Conservation (phyloP, 306 rosid species). For the Prunus fruticosa region DNA sequence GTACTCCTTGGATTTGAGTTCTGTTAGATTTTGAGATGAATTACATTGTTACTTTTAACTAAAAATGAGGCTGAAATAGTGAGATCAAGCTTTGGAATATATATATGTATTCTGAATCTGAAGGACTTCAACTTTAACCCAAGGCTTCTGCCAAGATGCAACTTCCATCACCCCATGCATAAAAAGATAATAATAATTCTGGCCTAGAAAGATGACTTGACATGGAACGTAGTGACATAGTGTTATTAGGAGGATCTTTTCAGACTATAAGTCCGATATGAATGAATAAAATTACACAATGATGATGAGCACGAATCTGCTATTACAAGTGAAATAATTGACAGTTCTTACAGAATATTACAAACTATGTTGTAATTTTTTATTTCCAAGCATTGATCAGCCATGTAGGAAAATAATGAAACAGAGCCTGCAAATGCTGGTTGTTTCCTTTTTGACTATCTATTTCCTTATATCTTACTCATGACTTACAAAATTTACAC, state of each 20-base stretch:
- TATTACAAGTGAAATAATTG: slow-evolving; percentile 20
- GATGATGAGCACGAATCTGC: background rate
- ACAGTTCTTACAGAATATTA: slow-evolving; percentile 38
- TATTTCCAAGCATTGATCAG: slow-evolving; percentile 23
- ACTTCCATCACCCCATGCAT: background rate
- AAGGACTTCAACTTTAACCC: background rate
- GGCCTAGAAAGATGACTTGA: too few relatives aligned
- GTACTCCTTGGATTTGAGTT: background rate
- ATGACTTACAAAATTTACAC: slow-evolving; percentile 24
- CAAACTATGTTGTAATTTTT: slow-evolving; percentile 9
- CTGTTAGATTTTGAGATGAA: background rate
- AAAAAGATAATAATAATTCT: background rate
- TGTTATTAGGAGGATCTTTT: background rate
- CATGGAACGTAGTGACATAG: background rate
- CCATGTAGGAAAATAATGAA: slow-evolving; percentile 29
- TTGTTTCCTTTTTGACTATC: slow-evolving; percentile 27
- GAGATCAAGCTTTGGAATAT: too few relatives aligned
- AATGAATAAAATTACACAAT: background rate
- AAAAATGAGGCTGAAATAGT: too few relatives aligned
- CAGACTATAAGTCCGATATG: too few relatives aligned
- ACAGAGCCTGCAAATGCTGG: slow-evolving; percentile 29
- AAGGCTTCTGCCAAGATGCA: background rate
- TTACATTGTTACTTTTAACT: background rate
- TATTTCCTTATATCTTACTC: slow-evolving; percentile 7
- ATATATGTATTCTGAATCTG: too few relatives aligned